A percentile compares a stretch with the other conserved stretches of the same genome.
Evolutionary conservation across 768 basidiomycete species (phyloP).

Genomic region (Candolleomyces efflorescens): DNA sequence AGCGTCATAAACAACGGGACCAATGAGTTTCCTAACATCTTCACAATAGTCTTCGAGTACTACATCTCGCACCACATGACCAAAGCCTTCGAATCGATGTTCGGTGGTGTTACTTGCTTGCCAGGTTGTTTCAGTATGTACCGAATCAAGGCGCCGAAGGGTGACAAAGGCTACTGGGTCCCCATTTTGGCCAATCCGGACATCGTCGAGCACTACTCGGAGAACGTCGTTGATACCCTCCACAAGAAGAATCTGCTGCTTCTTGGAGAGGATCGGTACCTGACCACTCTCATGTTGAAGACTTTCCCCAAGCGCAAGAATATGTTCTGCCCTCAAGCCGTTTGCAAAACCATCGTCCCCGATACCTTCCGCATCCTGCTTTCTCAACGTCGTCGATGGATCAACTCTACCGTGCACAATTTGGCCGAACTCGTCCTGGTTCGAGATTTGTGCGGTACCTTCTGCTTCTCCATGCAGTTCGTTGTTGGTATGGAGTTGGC

Average conservation of each 20-base stretch:
- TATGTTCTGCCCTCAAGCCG: slow-evolving; percentile 97
- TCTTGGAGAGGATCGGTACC: slow-evolving; percentile 98
- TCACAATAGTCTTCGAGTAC: slow-evolving; percentile 87
- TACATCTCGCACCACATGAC: slow-evolving; percentile 99
- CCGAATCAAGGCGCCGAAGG: slow-evolving; percentile 99
- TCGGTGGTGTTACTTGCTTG: slow-evolving; percentile 98
- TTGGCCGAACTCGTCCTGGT: slow-evolving; percentile 92
- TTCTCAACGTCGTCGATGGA: slow-evolving; percentile 98
- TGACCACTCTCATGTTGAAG: slow-evolving; percentile 96
- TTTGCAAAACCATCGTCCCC: slow-evolving; percentile 98
- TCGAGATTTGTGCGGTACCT: slow-evolving; percentile 97
- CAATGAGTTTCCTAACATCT: slow-evolving; percentile 9
- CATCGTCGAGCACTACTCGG: slow-evolving; percentile 97
- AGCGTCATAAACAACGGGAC: slow-evolving; percentile 22
- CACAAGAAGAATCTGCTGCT: slow-evolving; percentile 99
- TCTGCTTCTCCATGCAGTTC: slow-evolving; percentile 99
- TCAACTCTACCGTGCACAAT: slow-evolving; percentile 99
- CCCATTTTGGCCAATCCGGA: slow-evolving; percentile 98
- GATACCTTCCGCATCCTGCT: slow-evolving; percentile 93
- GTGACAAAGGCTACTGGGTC: slow-evolving; percentile 94
- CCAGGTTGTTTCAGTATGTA: slow-evolving; percentile 99
- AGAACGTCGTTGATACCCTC: slow-evolving; percentile 97
- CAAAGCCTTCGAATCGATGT: slow-evolving; percentile 99
- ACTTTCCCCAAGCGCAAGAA: slow-evolving; percentile 99
- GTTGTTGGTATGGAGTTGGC: slow-evolving; percentile 98